Evolutionary conservation across 352 stramenopile species (phyloP).

Genomic region (Globisporangium megalacanthum): DNA sequence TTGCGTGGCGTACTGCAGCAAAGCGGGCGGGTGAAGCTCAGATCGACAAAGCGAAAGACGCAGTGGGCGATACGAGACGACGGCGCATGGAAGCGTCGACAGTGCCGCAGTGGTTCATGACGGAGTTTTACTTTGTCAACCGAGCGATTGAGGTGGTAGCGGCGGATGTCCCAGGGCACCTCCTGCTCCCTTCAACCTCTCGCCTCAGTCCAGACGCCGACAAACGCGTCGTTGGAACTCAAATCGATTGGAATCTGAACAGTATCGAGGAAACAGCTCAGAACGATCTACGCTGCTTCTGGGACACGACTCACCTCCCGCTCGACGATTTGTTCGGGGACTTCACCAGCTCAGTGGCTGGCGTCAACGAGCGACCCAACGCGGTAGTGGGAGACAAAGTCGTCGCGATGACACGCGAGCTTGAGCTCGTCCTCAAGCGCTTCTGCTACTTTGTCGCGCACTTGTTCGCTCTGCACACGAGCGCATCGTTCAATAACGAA

Average conservation of each 20-base stretch:
- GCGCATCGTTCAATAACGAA: constrained; percentile 19
- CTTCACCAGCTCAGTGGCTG: not conserved
- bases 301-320: not conserved
- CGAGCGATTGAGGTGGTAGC: constrained; percentile 19
- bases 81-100: not conserved
- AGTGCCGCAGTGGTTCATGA: constrained; percentile 25
- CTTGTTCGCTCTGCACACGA: constrained; percentile 35
- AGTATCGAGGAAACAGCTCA: not conserved
- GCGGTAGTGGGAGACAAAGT: not conserved
- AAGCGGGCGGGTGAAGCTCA: constrained; percentile 19
- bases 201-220: not conserved
- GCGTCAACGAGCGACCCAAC: not conserved
- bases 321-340: constrained; percentile 2
- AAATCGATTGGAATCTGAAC: not conserved
- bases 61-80: not conserved
- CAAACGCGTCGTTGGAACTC: not conserved
- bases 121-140: constrained; percentile 39
- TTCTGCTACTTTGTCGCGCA: constrained; percentile 37
- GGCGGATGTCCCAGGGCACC: constrained; percentile 2
- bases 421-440: constrained; percentile 33
- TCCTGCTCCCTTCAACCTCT: not conserved
- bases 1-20: constrained; percentile 33
- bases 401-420: constrained; percentile 9
- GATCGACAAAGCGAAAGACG: not conserved
- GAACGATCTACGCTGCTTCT: constrained; percentile 9